phyloP scores from a whole-genome alignment of 1,139 yeast species.

The Suhomyces bokatorum region DNA sequence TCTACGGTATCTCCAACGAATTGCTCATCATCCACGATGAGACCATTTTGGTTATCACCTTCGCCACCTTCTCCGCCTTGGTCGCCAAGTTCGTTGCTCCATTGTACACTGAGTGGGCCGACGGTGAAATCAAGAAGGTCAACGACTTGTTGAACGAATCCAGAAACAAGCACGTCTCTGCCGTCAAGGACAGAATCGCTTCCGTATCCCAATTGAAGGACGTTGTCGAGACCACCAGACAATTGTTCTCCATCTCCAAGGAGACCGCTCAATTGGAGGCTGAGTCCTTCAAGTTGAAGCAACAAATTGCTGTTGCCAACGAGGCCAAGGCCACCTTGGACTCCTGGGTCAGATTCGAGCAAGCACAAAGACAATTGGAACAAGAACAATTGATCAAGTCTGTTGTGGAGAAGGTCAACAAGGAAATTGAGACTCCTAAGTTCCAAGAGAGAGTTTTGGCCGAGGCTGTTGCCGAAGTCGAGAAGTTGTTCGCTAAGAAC shows the following conservation, averaged over 20 bases:
- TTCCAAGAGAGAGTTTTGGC: constrained; percentile 91
- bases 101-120: constrained; percentile 92
- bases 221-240: constrained; percentile 88
- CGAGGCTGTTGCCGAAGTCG: constrained; percentile 90
- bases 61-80: constrained; percentile 72
- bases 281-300: constrained; percentile 88
- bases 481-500: constrained; percentile 68
- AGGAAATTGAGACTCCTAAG: constrained; percentile 81
- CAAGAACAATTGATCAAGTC: constrained; percentile 88
- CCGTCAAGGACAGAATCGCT: constrained; percentile 89
- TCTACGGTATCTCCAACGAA: constrained; percentile 93
- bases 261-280: constrained; percentile 97
- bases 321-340: constrained; percentile 96
- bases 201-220: constrained; percentile 87
- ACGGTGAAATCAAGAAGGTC: constrained; percentile 83
- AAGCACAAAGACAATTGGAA: constrained; percentile 93
- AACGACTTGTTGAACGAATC: constrained; percentile 81
- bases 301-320: constrained; percentile 77
- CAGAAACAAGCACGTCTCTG: constrained; percentile 85
- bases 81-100: constrained; percentile 91
- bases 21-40: constrained; percentile 92
- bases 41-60: constrained; percentile 79
- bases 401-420: constrained; percentile 85
- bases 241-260: constrained; percentile 88
- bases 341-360: constrained; percentile 99